These are phyloP conservation scores for Chaetomium strumarium DNA, from an alignment of 2,329 filamentous ascomycete species.

Conservation along the genomic window DNA sequence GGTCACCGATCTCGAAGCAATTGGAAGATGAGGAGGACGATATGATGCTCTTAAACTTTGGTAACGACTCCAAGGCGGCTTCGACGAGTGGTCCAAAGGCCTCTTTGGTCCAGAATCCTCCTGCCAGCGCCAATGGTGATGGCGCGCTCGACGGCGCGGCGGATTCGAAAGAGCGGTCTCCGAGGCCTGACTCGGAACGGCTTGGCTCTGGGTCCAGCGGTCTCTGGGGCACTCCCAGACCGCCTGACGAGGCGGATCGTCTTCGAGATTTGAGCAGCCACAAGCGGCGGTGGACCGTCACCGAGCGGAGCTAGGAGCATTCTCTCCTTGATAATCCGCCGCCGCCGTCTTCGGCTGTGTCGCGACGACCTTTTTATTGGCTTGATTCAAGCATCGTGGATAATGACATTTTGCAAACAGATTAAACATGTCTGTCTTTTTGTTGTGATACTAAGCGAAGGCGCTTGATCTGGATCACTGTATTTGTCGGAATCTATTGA, in stretches of 20 bases:
- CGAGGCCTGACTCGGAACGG: conserved; percentile 30
- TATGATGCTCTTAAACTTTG: conserved; percentile 49
- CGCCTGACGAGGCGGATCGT: conserved; percentile 41
- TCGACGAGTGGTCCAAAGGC: not conserved
- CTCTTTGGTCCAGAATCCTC: not conserved
- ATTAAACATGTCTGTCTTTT: not conserved
- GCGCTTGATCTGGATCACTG: not conserved
- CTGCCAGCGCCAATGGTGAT: not conserved
- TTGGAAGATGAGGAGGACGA: conserved; percentile 45
- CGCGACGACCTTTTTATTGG: not conserved
- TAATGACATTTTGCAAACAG: not conserved
- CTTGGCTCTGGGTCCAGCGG: conserved; percentile 37
- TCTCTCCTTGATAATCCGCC: not conserved
- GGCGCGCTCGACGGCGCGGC: too few relatives aligned
- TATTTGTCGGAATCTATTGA: not conserved
- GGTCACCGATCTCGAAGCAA: conserved; percentile 36
- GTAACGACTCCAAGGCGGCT: conserved; percentile 18
- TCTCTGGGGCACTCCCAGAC: conserved; percentile 40
- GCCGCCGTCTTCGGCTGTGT: not conserved
- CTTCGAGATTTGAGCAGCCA: conserved; percentile 40
- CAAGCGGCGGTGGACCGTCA: conserved; percentile 53
- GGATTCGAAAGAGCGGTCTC: conserved; percentile 1
- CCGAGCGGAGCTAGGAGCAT: conserved; percentile 33
- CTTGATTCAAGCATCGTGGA: not conserved
- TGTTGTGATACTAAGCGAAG: not conserved